Percentiles rank a stretch among this genome's conserved stretches.
phyloP scores from a whole-genome alignment of 495 filamentous ascomycete species.

The Apiosordaria backusii region DNA sequence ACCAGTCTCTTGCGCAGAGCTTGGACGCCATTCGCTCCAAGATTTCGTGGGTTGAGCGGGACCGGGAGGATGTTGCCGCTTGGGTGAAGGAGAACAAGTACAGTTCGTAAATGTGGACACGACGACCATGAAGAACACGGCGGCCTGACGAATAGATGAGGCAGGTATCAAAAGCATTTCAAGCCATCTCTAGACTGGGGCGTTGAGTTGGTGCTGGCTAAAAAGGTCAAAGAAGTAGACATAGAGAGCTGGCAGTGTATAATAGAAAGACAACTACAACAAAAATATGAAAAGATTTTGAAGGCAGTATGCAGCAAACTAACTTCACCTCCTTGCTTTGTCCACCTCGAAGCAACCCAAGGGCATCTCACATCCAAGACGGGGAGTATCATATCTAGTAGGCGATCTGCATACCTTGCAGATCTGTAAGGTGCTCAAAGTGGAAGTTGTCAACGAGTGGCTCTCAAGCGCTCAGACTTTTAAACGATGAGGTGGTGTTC shows the following conservation, averaged over 20 bases:
- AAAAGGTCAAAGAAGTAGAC: not conserved
- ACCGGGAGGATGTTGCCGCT: slow-evolving; percentile 51
- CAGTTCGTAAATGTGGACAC: slow-evolving; percentile 26
- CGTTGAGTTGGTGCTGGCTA: not conserved
- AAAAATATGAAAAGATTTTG: not conserved
- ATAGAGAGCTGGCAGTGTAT: not conserved
- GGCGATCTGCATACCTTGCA: not conserved
- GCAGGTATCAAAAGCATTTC: not conserved
- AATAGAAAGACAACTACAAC: not conserved
- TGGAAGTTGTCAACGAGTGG: not conserved
- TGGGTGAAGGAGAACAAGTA: slow-evolving; percentile 48
- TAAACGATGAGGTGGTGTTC: not conserved
- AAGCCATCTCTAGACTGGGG: not conserved
- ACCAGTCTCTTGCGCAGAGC: slow-evolving; percentile 59
- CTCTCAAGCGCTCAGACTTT: not conserved
- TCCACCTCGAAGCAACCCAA: too few species aligned
- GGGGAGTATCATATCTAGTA: not conserved
- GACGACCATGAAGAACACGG: slow-evolving; percentile 7
- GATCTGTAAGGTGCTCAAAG: not conserved
- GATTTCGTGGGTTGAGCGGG: slow-evolving; percentile 56
- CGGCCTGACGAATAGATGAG: not conserved
- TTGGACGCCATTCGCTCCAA: slow-evolving; percentile 59
- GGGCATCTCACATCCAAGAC: too few species aligned
- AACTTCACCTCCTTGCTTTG: not conserved
- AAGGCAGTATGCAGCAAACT: too few species aligned